phyloP scores from a whole-genome alignment of 768 basidiomycete genomes.

The Boletus subcaerulescens region DNA sequence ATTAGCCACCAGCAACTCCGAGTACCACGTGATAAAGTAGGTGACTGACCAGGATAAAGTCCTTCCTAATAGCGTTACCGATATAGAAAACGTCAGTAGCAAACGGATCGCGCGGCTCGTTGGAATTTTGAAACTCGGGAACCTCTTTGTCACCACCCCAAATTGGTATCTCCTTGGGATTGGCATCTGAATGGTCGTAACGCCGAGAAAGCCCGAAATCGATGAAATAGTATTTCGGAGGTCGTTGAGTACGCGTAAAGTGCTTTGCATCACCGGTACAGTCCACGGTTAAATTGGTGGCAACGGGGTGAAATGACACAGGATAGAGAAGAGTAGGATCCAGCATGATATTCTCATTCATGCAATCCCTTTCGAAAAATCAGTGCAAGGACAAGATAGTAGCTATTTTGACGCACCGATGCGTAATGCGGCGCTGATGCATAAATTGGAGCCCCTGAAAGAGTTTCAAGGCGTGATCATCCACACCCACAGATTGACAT shows the following conservation, averaged over 20 bases:
- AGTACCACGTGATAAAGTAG: not conserved
- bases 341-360: constrained; percentile 24
- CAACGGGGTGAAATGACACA: not conserved
- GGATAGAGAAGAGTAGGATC: constrained; percentile 5
- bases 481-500: not conserved
- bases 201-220: not conserved
- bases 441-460: constrained; percentile 23
- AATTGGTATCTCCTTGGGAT: not conserved
- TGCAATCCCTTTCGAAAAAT: constrained; percentile 17
- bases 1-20: not conserved
- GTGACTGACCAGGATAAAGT: not conserved
- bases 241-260: not conserved
- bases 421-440: constrained; percentile 15
- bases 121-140: not conserved
- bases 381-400: not conserved
- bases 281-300: not conserved
- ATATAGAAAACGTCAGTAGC: not conserved
- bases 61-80: not conserved
- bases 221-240: not conserved
- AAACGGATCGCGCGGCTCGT: not conserved
- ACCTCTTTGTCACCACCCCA: not conserved
- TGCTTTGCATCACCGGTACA: not conserved
- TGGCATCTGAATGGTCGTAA: not conserved
- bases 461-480: not conserved
- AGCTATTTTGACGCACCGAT: not conserved